Evolutionary conservation across 2,329 filamentous ascomycete genomes (phyloP).

Genomic region (Beauveria medogensis): DNA sequence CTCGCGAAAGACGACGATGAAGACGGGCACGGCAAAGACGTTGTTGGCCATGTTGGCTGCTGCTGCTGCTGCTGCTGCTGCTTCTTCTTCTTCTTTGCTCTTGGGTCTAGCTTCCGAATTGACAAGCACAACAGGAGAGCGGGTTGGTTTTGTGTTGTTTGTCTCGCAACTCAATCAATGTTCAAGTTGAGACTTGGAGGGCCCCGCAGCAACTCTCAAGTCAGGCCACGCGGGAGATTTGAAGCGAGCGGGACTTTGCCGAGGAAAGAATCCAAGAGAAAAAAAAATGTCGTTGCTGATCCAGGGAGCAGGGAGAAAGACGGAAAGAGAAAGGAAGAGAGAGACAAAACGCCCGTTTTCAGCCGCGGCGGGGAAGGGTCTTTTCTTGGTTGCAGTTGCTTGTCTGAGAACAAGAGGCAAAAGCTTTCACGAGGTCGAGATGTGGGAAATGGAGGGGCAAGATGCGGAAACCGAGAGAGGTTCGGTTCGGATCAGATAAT

Average conservation of each 20-base stretch:
- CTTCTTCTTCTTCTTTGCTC: too few species aligned
- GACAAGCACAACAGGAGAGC: not conserved
- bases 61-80: conserved; percentile 3
- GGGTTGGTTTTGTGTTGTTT: not conserved
- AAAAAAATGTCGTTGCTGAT: not conserved
- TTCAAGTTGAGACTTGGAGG: too few species aligned
- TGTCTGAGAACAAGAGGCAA: not conserved
- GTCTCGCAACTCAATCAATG: not conserved
- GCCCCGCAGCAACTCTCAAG: not conserved
- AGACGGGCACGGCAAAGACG: conserved; percentile 72
- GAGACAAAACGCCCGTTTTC: not conserved
- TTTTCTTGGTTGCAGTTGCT: not conserved
- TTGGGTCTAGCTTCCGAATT: too few species aligned
- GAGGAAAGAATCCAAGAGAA: not conserved
- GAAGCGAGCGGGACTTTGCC: not conserved
- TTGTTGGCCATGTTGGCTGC: conserved; percentile 47
- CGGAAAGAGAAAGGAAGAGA: too few species aligned
- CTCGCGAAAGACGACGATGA: conserved; percentile 87
- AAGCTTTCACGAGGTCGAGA: too few species aligned
- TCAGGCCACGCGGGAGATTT: not conserved
- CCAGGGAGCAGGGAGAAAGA: not conserved
- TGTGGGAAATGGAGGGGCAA: too few species aligned
- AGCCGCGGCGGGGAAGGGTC: not conserved
- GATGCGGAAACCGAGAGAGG: conserved; percentile 2
- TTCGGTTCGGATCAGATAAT: conserved; percentile 10